These are phyloP conservation scores for Magnusiomyces fungicola DNA, from an alignment of 1,139 yeast species.

Conservation along the genomic window DNA sequence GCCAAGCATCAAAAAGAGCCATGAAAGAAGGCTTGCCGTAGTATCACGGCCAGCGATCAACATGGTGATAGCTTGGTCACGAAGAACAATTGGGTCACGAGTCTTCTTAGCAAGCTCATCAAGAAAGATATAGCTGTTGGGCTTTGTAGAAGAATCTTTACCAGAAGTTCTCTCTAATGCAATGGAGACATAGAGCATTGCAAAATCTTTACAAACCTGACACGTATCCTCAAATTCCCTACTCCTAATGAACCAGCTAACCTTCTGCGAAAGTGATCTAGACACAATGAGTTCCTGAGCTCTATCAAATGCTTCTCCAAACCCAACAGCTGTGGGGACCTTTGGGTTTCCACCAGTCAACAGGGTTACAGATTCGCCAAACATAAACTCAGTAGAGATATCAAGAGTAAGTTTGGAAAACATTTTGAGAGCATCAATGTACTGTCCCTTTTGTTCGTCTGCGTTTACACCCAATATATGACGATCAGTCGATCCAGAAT, in stretches of 20 bases:
- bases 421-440: constrained; percentile 43
- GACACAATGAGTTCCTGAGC: constrained; percentile 37
- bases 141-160: constrained; percentile 17
- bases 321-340: constrained; percentile 25
- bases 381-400: constrained; percentile 51
- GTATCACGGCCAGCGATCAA: constrained; percentile 49
- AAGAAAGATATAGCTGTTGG: constrained; percentile 40
- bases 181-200: constrained; percentile 29
- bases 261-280: constrained; percentile 36
- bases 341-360: constrained; percentile 30
- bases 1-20: constrained; percentile 40
- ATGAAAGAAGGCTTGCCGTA: constrained; percentile 45
- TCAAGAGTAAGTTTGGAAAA: constrained; percentile 49
- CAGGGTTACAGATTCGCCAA: constrained; percentile 46
- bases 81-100: constrained; percentile 39
- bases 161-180: constrained; percentile 20
- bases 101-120: constrained; percentile 45
- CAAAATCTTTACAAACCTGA: constrained; percentile 28
- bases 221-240: constrained; percentile 31
- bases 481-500: constrained; percentile 13
- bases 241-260: constrained; percentile 35
- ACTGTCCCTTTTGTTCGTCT: constrained; percentile 17
- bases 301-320: constrained; percentile 40
- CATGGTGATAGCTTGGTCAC: constrained; percentile 45
- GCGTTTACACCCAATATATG: too few relatives aligned